A percentile compares a stretch with the other conserved stretches of the same genome.
Evolutionary conservation across 345 rosid genomes (phyloP).

Genomic region (Cardamine chenopodiifolia): DNA sequence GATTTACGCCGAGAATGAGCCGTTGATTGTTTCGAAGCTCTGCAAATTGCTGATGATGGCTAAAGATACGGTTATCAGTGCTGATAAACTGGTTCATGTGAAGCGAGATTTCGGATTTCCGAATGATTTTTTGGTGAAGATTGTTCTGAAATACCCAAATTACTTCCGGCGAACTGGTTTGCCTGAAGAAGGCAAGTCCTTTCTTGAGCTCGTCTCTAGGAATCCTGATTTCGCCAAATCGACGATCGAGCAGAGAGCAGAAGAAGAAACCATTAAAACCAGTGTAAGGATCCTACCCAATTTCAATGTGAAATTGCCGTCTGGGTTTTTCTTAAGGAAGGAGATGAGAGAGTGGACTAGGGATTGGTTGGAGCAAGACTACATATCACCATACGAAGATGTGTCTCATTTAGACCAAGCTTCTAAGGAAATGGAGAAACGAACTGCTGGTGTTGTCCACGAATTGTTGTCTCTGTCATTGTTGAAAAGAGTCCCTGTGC

Average conservation of each 20-base stretch:
- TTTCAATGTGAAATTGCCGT: conserved; percentile 65
- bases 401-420: conserved; percentile 69
- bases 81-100: conserved; percentile 71
- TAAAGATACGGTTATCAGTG: conserved; percentile 57
- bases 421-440: conserved; percentile 83
- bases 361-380: conserved; percentile 87
- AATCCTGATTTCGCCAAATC: conserved; percentile 70
- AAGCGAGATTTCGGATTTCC: conserved; percentile 94
- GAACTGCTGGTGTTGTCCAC: conserved; percentile 78
- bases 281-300: conserved; percentile 71
- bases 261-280: conserved; percentile 52
- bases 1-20: conserved; percentile 55
- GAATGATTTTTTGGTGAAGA: conserved; percentile 61
- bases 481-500: conserved; percentile 79
- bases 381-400: conserved; percentile 75
- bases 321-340: conserved; percentile 69
- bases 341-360: conserved; percentile 96
- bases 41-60: conserved; percentile 90
- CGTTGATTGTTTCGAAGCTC: conserved; percentile 64
- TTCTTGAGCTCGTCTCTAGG: conserved; percentile 68
- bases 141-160: conserved; percentile 67
- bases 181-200: conserved; percentile 64
- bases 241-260: conserved; percentile 60
- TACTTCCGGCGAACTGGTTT: conserved; percentile 61
- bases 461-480: conserved; percentile 82